Conservation (phyloP, 768 basidiomycete species). For the Pulveroboletus frians region DNA sequence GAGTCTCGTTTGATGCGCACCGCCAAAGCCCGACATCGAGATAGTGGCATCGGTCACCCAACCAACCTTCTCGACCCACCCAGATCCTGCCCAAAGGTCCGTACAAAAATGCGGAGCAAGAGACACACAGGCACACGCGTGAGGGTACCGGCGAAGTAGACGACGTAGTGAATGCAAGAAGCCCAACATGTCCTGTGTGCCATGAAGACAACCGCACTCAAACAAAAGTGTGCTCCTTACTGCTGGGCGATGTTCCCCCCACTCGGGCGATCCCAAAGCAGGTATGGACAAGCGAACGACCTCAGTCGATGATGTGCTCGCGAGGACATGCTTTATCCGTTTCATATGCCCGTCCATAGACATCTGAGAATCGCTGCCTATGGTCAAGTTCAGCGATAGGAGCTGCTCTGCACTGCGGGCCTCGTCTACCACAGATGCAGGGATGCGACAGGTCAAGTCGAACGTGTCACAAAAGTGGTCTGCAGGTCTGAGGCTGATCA, state of each 20-base stretch:
- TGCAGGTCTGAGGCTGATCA: slow-evolving; percentile 35
- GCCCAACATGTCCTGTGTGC: slow-evolving; percentile 54
- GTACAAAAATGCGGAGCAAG: slow-evolving; percentile 59
- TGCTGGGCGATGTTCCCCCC: slow-evolving; percentile 58
- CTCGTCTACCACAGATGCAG: slow-evolving; percentile 43
- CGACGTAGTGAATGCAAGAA: slow-evolving; percentile 69
- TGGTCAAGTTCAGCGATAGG: slow-evolving; percentile 22
- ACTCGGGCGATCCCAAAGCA: slow-evolving; percentile 55
- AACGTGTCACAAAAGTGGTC: slow-evolving; percentile 67
- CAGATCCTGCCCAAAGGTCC: slow-evolving; percentile 54
- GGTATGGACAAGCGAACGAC: slow-evolving; percentile 58
- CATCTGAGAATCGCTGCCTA: slow-evolving; percentile 16
- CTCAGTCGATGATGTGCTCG: slow-evolving; percentile 29
- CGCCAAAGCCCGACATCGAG: slow-evolving; percentile 71
- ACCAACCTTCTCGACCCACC: slow-evolving; percentile 73
- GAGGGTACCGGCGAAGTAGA: slow-evolving; percentile 51
- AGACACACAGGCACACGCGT: slow-evolving; percentile 62
- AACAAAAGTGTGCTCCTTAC: slow-evolving; percentile 35
- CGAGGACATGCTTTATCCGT: slow-evolving; percentile 28
- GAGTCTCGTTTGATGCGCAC: slow-evolving; percentile 38
- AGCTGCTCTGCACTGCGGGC: slow-evolving; percentile 40
- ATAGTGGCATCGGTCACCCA: slow-evolving; percentile 77
- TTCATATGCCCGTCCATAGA: slow-evolving; percentile 23
- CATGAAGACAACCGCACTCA: slow-evolving; percentile 2
- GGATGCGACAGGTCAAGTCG: slow-evolving; percentile 65